phyloP scores from a whole-genome alignment of 1,284 basidiomycete genomes.

The Puccinia hordei region DNA sequence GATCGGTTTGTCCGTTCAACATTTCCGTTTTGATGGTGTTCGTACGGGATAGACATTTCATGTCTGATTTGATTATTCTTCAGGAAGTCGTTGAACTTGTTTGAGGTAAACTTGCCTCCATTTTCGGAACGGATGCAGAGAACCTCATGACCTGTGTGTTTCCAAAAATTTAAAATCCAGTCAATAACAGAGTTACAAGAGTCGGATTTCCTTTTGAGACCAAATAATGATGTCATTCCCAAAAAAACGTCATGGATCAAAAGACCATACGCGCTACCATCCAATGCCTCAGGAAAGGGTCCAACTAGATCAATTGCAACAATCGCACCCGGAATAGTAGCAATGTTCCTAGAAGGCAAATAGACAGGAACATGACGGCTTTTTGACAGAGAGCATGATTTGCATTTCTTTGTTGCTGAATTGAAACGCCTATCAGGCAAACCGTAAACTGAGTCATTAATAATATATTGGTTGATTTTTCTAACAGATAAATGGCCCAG shows the following conservation, averaged over 20 bases:
- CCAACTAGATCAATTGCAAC: background rate
- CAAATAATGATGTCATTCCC: too few relatives aligned
- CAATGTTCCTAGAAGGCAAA: background rate
- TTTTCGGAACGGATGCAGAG: background rate
- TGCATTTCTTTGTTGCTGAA: background rate
- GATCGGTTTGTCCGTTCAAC: slow-evolving; percentile 15
- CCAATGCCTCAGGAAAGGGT: background rate
- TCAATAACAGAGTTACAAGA: background rate
- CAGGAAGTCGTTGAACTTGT: background rate
- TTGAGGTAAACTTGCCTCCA: slow-evolving; percentile 16
- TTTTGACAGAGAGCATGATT: background rate
- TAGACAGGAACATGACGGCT: background rate
- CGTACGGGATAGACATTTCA: slow-evolving; percentile 12
- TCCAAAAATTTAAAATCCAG: background rate
- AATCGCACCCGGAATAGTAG: background rate
- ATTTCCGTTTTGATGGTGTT: slow-evolving; percentile 33
- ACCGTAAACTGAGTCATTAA: background rate
- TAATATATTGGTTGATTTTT: background rate
- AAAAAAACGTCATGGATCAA: background rate
- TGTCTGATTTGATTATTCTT: background rate
- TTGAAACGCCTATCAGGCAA: background rate
- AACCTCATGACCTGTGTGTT: background rate
- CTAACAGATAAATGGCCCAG: background rate
- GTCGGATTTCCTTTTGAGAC: background rate
- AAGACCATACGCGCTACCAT: background rate